Conservation (phyloP, 164 flowering plant genomes). For the Vitis cinerea region DNA sequence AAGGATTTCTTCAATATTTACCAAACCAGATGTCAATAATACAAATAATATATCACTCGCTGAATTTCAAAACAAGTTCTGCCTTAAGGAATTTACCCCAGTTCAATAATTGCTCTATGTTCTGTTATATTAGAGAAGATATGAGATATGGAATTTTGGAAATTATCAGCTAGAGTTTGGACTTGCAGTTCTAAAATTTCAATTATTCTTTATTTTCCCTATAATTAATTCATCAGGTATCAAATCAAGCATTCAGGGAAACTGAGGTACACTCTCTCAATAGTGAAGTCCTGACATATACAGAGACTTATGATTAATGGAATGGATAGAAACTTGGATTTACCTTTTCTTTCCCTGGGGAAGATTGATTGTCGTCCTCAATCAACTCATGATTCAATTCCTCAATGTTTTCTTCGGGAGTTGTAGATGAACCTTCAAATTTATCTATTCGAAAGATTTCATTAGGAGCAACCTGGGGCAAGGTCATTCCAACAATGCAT, state of each 20-base stretch:
- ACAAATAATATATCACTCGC: not conserved
- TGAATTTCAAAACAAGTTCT: not conserved
- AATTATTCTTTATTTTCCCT: not conserved
- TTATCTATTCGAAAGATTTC: constrained; percentile 61
- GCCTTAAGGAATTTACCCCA: not conserved
- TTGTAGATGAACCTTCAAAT: constrained; percentile 44
- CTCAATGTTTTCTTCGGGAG: constrained; percentile 41
- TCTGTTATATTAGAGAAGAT: not conserved
- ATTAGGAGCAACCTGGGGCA: constrained; percentile 66
- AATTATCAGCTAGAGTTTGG: not conserved
- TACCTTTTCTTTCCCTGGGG: constrained; percentile 41
- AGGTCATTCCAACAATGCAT: constrained; percentile 3
- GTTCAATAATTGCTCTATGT: not conserved
- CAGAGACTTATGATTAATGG: too few species aligned
- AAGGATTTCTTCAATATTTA: not conserved
- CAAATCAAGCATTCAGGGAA: not conserved
- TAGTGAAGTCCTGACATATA: too few species aligned
- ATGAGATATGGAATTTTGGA: not conserved
- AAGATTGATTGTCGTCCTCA: constrained; percentile 29
- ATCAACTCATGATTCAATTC: constrained; percentile 27
- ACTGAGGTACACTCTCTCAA: not conserved
- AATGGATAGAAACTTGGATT: constrained; percentile 6
- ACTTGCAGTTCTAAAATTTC: not conserved
- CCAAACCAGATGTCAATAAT: not conserved
- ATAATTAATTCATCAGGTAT: not conserved